Conservation (phyloP, 768 basidiomycete genomes). For the Leccinum incarnatum region DNA sequence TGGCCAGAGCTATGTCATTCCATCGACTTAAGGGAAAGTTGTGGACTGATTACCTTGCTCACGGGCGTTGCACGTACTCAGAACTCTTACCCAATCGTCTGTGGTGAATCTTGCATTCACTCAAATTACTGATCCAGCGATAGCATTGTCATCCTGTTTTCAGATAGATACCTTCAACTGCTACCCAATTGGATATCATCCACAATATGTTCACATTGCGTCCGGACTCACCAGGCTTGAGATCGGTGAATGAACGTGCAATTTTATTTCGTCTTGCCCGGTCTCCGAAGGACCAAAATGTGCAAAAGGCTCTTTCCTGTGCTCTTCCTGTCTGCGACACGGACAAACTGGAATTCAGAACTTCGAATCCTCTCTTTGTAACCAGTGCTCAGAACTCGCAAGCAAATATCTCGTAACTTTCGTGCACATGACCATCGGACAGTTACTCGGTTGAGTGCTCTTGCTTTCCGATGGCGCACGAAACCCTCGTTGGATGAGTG, state of each 20-base stretch:
- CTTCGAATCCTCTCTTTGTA: too few relatives aligned
- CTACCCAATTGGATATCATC: not conserved
- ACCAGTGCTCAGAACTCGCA: too few relatives aligned
- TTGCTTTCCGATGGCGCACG: too few relatives aligned
- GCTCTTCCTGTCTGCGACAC: too few relatives aligned
- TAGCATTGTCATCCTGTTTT: not conserved
- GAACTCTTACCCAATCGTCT: not conserved
- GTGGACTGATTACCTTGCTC: constrained; percentile 6
- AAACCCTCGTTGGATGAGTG: too few relatives aligned
- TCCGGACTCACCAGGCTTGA: constrained; percentile 3
- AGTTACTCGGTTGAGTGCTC: too few relatives aligned
- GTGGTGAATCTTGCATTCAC: constrained; percentile 8
- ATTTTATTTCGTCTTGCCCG: constrained; percentile 3
- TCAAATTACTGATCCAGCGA: constrained; percentile 13
- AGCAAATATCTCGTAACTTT: too few relatives aligned
- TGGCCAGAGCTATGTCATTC: constrained; percentile 9
- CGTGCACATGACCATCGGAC: too few relatives aligned
- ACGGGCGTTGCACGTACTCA: not conserved
- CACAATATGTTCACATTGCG: constrained; percentile 7
- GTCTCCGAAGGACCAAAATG: too few relatives aligned
- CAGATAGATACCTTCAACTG: constrained; percentile 4
- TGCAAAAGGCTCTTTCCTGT: too few relatives aligned
- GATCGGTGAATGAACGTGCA: not conserved
- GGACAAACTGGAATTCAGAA: too few relatives aligned
- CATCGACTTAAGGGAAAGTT: not conserved